Percentiles rank a stretch among this genome's conserved stretches.
phyloP scores from a whole-genome alignment of 169 alveolate genomes.

The Plasmodium knowlesi region DNA sequence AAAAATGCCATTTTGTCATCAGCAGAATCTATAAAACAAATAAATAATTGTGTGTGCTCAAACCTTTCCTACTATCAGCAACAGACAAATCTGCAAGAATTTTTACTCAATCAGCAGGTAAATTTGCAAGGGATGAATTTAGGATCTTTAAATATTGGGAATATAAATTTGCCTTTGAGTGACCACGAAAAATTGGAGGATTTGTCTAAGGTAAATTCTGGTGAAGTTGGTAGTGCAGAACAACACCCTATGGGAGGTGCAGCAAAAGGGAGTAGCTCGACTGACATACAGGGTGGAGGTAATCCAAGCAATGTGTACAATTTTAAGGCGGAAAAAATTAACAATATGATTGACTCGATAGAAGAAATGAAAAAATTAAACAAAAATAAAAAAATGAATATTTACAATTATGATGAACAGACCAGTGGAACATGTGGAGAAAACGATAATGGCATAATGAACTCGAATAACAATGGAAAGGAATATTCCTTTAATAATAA shows the following conservation, averaged over 20 bases:
- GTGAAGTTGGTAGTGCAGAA: not conserved
- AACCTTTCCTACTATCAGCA: conserved; percentile 60
- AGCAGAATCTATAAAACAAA: conserved; percentile 55
- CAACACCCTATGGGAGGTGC: not conserved
- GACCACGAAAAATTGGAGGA: conserved; percentile 24
- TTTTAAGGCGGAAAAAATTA: conserved; percentile 55
- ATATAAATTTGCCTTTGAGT: conserved; percentile 29
- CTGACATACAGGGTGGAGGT: not conserved
- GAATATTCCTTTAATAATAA: not conserved
- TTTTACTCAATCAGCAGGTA: conserved; percentile 44
- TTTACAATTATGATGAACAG: not conserved
- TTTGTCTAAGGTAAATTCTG: conserved; percentile 15
- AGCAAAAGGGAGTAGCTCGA: not conserved
- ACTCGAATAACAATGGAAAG: not conserved
- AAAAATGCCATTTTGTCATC: conserved; percentile 70
- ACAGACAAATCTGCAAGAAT: conserved; percentile 51
- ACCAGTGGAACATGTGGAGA: not conserved
- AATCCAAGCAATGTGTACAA: conserved; percentile 11
- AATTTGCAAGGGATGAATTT: conserved; percentile 31
- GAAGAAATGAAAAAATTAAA: conserved; percentile 69
- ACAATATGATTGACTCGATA: conserved; percentile 59
- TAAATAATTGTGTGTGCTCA: conserved; percentile 66
- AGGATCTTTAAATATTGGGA: conserved; percentile 11
- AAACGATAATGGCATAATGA: not conserved
- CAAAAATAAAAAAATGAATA: conserved; percentile 17